These are phyloP conservation scores for Kokia cookei DNA, from an alignment of 441 rosid genomes.

Conservation along the genomic window DNA sequence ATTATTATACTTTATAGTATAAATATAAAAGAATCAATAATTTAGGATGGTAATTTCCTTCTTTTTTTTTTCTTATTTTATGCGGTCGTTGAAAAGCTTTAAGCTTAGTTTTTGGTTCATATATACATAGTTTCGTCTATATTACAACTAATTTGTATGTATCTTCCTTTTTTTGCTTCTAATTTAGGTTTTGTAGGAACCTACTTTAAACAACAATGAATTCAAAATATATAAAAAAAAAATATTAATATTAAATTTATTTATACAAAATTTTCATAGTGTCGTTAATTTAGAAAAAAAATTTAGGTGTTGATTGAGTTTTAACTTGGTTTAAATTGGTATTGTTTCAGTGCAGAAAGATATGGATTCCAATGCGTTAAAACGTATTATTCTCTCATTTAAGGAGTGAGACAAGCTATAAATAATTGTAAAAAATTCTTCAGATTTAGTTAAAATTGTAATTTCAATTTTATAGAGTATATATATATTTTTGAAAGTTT, in stretches of 20 bases:
- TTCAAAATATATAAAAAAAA: not conserved
- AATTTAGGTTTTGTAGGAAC: not conserved
- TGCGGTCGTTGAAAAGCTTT: not conserved
- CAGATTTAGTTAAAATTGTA: too few species aligned
- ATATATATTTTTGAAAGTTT: too few species aligned
- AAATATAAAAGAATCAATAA: not conserved
- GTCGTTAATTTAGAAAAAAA: too few species aligned
- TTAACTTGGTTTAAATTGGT: too few species aligned
- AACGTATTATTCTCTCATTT: too few species aligned
- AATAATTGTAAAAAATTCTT: too few species aligned
- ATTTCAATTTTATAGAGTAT: too few species aligned
- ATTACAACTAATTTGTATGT: not conserved
- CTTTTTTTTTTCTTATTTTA: not conserved
- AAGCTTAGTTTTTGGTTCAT: not conserved
- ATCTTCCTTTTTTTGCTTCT: not conserved
- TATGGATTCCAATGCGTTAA: too few species aligned
- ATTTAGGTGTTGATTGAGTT: too few species aligned
- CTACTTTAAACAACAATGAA: not conserved
- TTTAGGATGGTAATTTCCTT: not conserved
- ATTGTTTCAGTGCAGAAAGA: too few species aligned
- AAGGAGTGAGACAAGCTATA: too few species aligned
- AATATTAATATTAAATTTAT: not conserved
- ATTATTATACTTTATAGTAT: not conserved
- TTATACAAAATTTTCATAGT: not conserved
- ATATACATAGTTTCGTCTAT: not conserved